Conservation (phyloP, 2,329 filamentous ascomycete genomes). For the Claviceps humidiphila region DNA sequence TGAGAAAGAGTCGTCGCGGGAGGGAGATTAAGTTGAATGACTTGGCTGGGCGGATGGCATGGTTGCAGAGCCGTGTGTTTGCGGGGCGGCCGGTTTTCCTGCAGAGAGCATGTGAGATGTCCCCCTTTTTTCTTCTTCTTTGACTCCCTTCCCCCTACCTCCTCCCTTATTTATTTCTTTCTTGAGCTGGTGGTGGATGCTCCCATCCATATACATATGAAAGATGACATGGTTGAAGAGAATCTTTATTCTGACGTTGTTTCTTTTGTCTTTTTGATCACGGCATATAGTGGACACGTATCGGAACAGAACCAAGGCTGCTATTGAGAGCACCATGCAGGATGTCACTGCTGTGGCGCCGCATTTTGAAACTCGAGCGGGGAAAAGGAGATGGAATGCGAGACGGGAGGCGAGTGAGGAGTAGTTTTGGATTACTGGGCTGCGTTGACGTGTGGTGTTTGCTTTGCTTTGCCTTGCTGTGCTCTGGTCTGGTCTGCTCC, state of each 20-base stretch:
- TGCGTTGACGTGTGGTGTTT: not conserved
- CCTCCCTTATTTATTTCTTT: too few relatives aligned
- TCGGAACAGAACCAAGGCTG: conserved; percentile 76
- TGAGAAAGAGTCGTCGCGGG: conserved; percentile 53
- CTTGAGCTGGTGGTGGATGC: too few relatives aligned
- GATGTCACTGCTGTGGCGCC: conserved; percentile 62
- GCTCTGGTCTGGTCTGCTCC: too few relatives aligned
- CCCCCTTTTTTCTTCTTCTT: not conserved
- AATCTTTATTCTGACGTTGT: too few relatives aligned
- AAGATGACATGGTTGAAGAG: too few relatives aligned
- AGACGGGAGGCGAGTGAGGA: conserved; percentile 16
- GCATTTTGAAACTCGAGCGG: conserved; percentile 79
- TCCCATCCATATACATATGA: too few relatives aligned
- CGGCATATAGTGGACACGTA: conserved; percentile 67
- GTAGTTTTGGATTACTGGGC: not conserved
- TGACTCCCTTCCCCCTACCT: too few relatives aligned
- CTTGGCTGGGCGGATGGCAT: conserved; percentile 87
- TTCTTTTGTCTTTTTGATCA: too few relatives aligned
- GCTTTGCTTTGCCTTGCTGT: not conserved
- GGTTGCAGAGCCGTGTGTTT: conserved; percentile 89
- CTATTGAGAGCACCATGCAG: conserved; percentile 65
- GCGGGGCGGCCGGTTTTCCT: conserved; percentile 75
- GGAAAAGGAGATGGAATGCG: conserved; percentile 62
- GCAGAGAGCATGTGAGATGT: conserved; percentile 68
- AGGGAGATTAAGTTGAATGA: conserved; percentile 91